A percentile compares a stretch with the other conserved stretches of the same genome.
Evolutionary conservation across 192 early-diverging fungal species (phyloP).

Genomic region (Gaertneriomyces sp.): DNA sequence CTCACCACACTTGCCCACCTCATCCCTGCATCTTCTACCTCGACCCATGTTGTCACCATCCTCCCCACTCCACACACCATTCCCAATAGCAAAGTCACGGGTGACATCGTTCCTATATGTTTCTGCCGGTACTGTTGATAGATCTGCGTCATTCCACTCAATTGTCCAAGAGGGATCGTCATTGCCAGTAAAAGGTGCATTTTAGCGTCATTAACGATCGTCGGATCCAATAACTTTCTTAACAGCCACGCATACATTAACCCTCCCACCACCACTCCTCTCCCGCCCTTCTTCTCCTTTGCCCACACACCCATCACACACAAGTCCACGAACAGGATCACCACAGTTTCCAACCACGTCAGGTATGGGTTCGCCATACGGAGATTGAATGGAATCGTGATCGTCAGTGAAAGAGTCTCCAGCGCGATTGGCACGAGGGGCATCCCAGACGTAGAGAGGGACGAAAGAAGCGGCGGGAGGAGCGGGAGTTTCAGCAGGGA

Average conservation of each 20-base stretch:
- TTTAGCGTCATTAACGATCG: not conserved
- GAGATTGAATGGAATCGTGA: conserved; percentile 19
- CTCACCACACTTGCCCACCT: conserved; percentile 10
- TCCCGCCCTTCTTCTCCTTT: not conserved
- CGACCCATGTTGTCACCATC: conserved; percentile 27
- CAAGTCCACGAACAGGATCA: conserved; percentile 13
- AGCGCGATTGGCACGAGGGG: conserved; percentile 18
- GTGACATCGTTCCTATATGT: conserved; percentile 25
- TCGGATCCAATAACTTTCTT: conserved; percentile 1
- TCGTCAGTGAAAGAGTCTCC: conserved; percentile 21
- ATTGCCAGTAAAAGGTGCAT: conserved; percentile 13
- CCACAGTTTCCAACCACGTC: conserved; percentile 20
- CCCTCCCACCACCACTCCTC: not conserved
- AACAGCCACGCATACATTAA: conserved; percentile 1
- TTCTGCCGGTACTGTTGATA: conserved; percentile 7
- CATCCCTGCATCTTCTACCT: conserved; percentile 24
- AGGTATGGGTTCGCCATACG: conserved; percentile 19
- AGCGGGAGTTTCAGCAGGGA: conserved; percentile 28
- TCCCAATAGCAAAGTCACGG: conserved; percentile 23
- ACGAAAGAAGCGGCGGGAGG: conserved; percentile 15
- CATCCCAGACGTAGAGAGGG: conserved; percentile 19
- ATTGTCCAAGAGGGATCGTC: conserved; percentile 19
- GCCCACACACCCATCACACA: conserved; percentile 12
- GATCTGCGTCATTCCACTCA: conserved; percentile 21
- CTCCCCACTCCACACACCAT: conserved; percentile 24